Conservation (phyloP, 164 flowering plant species). For the Vitis rupestris region DNA sequence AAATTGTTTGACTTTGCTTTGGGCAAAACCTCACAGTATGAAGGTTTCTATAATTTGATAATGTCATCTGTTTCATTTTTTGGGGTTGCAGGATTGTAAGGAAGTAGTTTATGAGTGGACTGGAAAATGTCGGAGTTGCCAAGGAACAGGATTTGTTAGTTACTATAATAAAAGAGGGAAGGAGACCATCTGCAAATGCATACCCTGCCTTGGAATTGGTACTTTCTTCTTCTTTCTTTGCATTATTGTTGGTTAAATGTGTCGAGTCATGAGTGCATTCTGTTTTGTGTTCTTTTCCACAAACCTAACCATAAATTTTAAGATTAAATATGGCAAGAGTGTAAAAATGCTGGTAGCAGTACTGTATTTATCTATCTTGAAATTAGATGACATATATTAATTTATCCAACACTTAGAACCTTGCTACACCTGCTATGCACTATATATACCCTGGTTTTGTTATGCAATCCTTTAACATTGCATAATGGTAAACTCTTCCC, state of each 20-base stretch:
- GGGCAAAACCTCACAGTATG: too few species aligned
- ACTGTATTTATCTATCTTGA: too few species aligned
- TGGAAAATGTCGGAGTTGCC: slow-evolving; percentile 94
- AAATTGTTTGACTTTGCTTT: neutral
- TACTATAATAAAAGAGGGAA: slow-evolving; percentile 83
- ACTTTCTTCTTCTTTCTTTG: slow-evolving; percentile 20
- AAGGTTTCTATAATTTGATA: too few species aligned
- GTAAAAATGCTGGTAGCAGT: neutral
- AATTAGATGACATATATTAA: too few species aligned
- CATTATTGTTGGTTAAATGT: neutral
- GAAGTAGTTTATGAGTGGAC: slow-evolving; percentile 97
- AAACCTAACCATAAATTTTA: neutral
- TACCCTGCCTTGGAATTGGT: slow-evolving; percentile 96
- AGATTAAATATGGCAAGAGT: neutral
- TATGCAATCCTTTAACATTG: too few species aligned
- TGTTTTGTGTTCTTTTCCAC: neutral
- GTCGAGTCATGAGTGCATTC: neutral
- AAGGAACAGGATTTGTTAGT: slow-evolving; percentile 82
- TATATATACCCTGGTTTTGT: too few species aligned
- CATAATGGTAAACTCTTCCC: too few species aligned
- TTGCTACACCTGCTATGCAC: too few species aligned
- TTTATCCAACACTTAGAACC: too few species aligned
- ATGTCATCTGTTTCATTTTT: neutral
- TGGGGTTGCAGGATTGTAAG: slow-evolving; percentile 70
- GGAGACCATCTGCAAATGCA: slow-evolving; percentile 84